These are phyloP conservation scores for Scedosporium minutisporum DNA, from an alignment of 2,329 filamentous ascomycete species.

Conservation along the genomic window DNA sequence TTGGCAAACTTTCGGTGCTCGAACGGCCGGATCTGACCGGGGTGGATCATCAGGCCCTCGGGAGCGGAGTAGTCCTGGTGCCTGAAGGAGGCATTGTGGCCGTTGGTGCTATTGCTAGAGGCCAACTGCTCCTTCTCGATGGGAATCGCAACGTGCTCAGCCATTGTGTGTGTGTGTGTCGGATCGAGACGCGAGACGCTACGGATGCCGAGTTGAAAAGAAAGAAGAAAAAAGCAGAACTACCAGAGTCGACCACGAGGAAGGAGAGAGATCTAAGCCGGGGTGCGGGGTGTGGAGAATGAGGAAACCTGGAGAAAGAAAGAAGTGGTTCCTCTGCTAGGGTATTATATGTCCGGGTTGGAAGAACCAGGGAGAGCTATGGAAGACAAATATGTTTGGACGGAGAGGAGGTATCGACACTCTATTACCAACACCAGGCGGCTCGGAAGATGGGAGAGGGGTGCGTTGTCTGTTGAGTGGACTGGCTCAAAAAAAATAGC, in stretches of 20 bases:
- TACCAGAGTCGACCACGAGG: constrained; percentile 5
- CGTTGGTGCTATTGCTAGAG: background rate
- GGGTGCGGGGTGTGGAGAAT: background rate
- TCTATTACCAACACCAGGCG: background rate
- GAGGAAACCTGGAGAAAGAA: background rate
- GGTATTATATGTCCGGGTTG: background rate
- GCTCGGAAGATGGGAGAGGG: background rate
- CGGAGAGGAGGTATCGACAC: background rate
- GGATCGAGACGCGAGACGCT: background rate
- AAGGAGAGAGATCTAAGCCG: background rate
- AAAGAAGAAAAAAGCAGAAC: constrained; percentile 5
- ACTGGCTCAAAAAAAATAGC: background rate
- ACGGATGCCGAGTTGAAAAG: background rate
- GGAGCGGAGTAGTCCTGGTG: constrained; percentile 7
- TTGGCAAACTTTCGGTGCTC: constrained; percentile 68
- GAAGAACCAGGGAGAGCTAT: background rate
- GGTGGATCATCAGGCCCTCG: constrained; percentile 39
- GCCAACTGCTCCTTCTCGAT: constrained; percentile 1
- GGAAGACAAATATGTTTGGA: background rate
- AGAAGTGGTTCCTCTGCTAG: background rate
- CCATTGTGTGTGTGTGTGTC: background rate
- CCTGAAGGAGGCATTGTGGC: background rate
- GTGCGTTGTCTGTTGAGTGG: background rate
- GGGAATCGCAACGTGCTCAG: background rate
- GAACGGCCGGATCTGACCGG: constrained; percentile 53